These are phyloP conservation scores for Neonectria magnoliae DNA, from an alignment of 2,329 filamentous ascomycete genomes.

Conservation along the genomic window DNA sequence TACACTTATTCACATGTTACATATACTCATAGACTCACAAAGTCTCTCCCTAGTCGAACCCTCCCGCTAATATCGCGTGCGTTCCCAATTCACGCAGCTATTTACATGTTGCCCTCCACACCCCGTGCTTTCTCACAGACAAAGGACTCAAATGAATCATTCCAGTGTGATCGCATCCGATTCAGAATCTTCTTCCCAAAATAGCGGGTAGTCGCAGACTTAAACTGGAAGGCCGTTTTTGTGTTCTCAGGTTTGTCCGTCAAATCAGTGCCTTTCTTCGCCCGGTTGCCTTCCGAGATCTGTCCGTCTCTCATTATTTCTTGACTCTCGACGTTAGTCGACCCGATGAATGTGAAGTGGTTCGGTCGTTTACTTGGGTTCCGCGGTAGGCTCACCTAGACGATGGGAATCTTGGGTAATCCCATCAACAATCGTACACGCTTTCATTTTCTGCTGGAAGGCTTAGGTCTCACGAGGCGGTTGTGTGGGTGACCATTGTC, in stretches of 20 bases:
- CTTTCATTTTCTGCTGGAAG: neutral
- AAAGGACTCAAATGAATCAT: neutral
- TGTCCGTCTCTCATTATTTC: neutral
- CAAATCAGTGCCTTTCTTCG: neutral
- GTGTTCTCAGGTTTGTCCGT: neutral
- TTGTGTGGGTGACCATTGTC: neutral
- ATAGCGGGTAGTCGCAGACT: neutral
- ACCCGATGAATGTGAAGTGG: too few relatives aligned
- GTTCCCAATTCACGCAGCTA: neutral
- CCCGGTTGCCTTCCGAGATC: too few relatives aligned
- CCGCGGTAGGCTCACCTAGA: too few relatives aligned
- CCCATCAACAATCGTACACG: neutral
- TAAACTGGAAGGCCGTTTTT: too few relatives aligned
- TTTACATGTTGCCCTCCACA: neutral
- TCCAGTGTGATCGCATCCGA: neutral
- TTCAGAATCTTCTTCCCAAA: neutral
- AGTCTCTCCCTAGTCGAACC: neutral
- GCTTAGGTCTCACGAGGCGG: neutral
- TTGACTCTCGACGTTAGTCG: too few relatives aligned
- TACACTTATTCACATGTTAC: neutral
- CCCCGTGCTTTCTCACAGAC: neutral
- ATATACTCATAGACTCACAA: neutral
- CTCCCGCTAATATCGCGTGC: neutral
- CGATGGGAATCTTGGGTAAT: too few relatives aligned
- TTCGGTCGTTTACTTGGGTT: too few relatives aligned